Evolutionary conservation across 208 protist species (phyloP).

Genomic region (Leptomonas pyrrhocoris): DNA sequence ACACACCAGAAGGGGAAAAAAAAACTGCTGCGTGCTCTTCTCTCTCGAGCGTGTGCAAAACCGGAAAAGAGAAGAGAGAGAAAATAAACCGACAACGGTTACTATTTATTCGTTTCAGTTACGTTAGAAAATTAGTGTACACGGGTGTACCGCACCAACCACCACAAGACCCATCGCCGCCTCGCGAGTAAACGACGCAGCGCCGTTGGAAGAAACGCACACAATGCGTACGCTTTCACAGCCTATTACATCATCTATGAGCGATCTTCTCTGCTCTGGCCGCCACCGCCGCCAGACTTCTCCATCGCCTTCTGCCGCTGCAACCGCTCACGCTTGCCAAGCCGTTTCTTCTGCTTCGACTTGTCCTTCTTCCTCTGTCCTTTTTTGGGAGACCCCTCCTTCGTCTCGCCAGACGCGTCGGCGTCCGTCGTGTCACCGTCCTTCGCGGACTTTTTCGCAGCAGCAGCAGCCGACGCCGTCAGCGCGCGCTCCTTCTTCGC

Average conservation of each 20-base stretch:
- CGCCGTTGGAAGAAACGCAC: background rate
- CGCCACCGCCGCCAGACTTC: background rate
- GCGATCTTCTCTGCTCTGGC: background rate
- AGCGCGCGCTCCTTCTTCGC: slow-evolving; percentile 54
- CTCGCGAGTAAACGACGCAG: too few species aligned
- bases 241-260: background rate
- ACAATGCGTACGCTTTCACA: background rate
- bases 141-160: too few species aligned
- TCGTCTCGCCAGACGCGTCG: background rate
- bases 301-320: slow-evolving; percentile 20
- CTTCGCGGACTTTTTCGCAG: background rate
- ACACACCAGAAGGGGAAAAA: too few species aligned
- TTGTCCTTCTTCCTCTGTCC: background rate
- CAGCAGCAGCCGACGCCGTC: background rate
- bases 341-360: slow-evolving; percentile 27
- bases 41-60: background rate
- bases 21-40: too few species aligned
- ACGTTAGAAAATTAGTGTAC: too few species aligned
- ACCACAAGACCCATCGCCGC: too few species aligned
- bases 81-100: too few species aligned
- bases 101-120: too few species aligned
- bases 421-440: background rate
- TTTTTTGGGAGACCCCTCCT: background rate
- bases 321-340: slow-evolving; percentile 32
- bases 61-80: background rate